phyloP scores from a whole-genome alignment of 495 filamentous ascomycete genomes.

The Usnea hakonensis region DNA sequence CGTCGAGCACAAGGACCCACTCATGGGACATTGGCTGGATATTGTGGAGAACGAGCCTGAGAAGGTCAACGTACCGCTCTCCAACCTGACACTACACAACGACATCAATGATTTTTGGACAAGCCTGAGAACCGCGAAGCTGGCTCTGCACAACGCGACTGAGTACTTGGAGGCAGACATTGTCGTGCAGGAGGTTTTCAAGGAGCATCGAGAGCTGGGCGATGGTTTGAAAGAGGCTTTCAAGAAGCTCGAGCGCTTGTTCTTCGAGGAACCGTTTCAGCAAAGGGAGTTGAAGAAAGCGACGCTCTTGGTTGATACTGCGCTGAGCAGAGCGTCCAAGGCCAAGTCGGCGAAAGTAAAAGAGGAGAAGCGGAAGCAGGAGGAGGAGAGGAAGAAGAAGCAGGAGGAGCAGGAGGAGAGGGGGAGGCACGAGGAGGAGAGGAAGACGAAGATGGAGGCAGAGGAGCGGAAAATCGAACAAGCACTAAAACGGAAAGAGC shows the following conservation, averaged over 20 bases:
- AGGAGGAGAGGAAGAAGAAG: background rate
- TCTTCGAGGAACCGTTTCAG: background rate
- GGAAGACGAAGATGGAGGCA: background rate
- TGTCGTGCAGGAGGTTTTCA: background rate
- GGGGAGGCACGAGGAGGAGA: background rate
- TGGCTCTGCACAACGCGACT: background rate
- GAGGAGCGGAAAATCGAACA: too few relatives aligned
- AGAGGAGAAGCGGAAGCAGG: background rate
- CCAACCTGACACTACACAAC: background rate
- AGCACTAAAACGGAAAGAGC: background rate
- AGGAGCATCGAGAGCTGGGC: background rate
- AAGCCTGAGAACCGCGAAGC: background rate
- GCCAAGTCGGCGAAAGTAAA: background rate
- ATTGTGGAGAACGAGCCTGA: constrained; percentile 7
- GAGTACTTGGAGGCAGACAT: background rate
- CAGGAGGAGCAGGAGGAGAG: background rate
- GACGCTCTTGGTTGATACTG: background rate
- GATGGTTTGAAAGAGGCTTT: background rate
- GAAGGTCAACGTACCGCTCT: constrained; percentile 5
- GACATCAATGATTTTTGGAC: constrained; percentile 18
- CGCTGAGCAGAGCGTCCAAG: background rate
- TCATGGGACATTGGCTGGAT: constrained; percentile 13
- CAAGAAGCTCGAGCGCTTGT: background rate
- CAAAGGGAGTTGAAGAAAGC: background rate
- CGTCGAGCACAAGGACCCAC: background rate